phyloP scores from a whole-genome alignment of 306 rosid species.

The Calophaca sinica region DNA sequence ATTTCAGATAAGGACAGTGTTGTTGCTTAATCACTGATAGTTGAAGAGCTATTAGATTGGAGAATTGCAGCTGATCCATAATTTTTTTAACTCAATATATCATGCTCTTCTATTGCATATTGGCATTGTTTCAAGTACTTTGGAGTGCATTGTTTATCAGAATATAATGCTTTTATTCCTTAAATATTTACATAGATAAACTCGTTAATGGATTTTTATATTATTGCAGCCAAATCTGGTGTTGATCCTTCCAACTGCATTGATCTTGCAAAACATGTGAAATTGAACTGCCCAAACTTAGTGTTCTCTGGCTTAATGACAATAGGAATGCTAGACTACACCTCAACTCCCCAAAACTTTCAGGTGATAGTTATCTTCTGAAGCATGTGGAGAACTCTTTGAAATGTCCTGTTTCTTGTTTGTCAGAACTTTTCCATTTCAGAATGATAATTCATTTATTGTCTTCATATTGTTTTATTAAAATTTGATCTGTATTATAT shows the following conservation, averaged over 20 bases:
- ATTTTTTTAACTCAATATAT: slow-evolving; percentile 14
- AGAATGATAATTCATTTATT: slow-evolving; percentile 3
- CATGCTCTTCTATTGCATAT: slow-evolving; percentile 4
- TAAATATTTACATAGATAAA: not conserved
- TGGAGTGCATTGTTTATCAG: slow-evolving; percentile 3
- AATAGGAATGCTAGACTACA: slow-evolving; percentile 88
- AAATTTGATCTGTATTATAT: slow-evolving; percentile 13
- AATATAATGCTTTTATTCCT: slow-evolving; percentile 24
- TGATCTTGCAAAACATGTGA: slow-evolving; percentile 92
- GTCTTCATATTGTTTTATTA: not conserved
- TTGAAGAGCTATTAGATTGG: slow-evolving; percentile 26
- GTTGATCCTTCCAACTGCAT: slow-evolving; percentile 87
- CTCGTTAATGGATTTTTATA: slow-evolving; percentile 19
- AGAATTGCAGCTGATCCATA: slow-evolving; percentile 15
- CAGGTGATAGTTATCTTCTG: slow-evolving; percentile 60
- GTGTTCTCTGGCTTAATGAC: slow-evolving; percentile 93
- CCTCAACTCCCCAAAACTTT: slow-evolving; percentile 92
- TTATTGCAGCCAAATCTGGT: slow-evolving; percentile 83
- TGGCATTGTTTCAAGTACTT: slow-evolving; percentile 24
- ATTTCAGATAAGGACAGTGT: not conserved
- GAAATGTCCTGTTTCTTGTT: slow-evolving; percentile 23
- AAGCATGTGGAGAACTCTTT: slow-evolving; percentile 21
- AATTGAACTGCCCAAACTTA: slow-evolving; percentile 78
- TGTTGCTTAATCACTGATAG: slow-evolving; percentile 18
- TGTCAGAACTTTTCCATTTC: slow-evolving; percentile 1